phyloP scores from a whole-genome alignment of 169 alveolate genomes.

The Plasmodium falciparum region DNA sequence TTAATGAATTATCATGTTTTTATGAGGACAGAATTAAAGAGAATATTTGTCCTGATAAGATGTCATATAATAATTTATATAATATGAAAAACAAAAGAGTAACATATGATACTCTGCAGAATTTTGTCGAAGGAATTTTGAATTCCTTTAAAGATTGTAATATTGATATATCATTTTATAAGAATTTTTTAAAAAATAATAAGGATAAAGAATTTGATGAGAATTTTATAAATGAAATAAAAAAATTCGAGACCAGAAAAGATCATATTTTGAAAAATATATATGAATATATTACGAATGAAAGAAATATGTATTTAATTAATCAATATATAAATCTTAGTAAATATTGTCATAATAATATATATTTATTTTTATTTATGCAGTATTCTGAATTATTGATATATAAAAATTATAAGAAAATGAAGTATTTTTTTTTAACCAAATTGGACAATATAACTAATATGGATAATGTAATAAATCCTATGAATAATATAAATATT shows the following conservation, averaged over 20 bases:
- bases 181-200: constrained; percentile 23
- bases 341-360: constrained; percentile 40
- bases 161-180: constrained; percentile 29
- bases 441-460: background rate
- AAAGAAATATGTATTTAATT: constrained; percentile 42
- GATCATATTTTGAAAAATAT: constrained; percentile 48
- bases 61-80: background rate
- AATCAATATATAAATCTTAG: constrained; percentile 23
- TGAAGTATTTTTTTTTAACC: constrained; percentile 18
- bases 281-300: constrained; percentile 51
- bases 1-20: background rate
- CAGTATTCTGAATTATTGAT: constrained; percentile 43
- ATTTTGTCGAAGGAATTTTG: constrained; percentile 26
- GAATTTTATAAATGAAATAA: constrained; percentile 51
- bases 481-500: background rate
- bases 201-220: constrained; percentile 31
- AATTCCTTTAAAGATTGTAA: constrained; percentile 1
- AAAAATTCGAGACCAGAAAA: constrained; percentile 59
- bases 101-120: constrained; percentile 4
- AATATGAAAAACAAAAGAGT: constrained; percentile 12
- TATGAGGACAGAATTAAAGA: background rate
- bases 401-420: constrained; percentile 36
- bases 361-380: constrained; percentile 49
- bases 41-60: background rate
- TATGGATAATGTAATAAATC: background rate